These are phyloP conservation scores for Euphorbia tirucalli DNA, from an alignment of 345 rosid species.

Conservation along the genomic window DNA sequence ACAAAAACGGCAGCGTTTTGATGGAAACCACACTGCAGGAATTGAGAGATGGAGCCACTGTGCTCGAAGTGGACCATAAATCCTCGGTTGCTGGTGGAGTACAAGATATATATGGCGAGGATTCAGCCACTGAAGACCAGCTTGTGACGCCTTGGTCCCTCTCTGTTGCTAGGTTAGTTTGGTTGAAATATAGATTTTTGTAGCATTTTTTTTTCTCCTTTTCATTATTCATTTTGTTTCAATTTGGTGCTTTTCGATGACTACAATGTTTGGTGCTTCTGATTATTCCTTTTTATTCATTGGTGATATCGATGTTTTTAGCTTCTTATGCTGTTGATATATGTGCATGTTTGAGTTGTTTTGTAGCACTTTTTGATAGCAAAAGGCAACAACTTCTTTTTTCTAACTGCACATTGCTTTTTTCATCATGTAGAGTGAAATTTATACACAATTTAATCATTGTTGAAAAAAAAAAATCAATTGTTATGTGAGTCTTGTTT, in stretches of 20 bases:
- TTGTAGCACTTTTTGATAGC: not conserved
- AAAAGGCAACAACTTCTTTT: not conserved
- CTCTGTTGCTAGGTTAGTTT: slow-evolving; percentile 44
- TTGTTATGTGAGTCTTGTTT: too few relatives aligned
- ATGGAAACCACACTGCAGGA: slow-evolving; percentile 43
- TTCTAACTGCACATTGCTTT: too few relatives aligned
- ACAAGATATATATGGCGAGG: slow-evolving; percentile 36
- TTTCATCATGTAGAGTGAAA: too few relatives aligned
- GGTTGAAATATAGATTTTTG: not conserved
- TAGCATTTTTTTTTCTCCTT: not conserved
- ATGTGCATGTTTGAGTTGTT: not conserved
- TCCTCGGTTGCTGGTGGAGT: slow-evolving; percentile 42
- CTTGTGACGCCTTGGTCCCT: slow-evolving; percentile 48
- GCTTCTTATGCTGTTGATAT: not conserved
- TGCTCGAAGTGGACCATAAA: slow-evolving; percentile 43
- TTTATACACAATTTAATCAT: too few relatives aligned
- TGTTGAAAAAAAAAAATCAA: too few relatives aligned
- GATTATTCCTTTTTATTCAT: not conserved
- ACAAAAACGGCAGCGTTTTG: slow-evolving; percentile 41
- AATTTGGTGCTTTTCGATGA: not conserved
- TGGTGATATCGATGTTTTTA: slow-evolving; percentile 9
- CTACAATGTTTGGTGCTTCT: not conserved
- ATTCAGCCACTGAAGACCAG: slow-evolving; percentile 47
- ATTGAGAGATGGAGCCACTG: slow-evolving; percentile 35
- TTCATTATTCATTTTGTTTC: not conserved